A percentile compares a stretch with the other conserved stretches of the same genome.
Evolutionary conservation across 1,139 yeast species (phyloP).

Genomic region (Yamadazyma taylorii): DNA sequence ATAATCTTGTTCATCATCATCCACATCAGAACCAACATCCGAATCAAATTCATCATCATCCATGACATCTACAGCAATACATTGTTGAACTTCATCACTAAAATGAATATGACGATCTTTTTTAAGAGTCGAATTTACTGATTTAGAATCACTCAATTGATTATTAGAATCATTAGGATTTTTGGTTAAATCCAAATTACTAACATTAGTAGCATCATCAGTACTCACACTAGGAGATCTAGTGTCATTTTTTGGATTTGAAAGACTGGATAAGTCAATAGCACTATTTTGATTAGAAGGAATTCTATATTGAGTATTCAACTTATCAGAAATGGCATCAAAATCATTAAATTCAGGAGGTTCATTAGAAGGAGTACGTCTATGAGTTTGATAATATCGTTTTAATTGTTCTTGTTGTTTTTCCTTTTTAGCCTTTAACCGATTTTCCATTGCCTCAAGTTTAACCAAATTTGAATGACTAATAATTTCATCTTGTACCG

Average conservation of each 20-base stretch:
- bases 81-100: slow-evolving; percentile 90
- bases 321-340: slow-evolving; percentile 57
- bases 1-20: slow-evolving; percentile 30
- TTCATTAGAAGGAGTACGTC: slow-evolving; percentile 19
- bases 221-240: slow-evolving; percentile 4
- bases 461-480: slow-evolving; percentile 55
- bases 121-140: slow-evolving; percentile 15
- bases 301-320: slow-evolving; percentile 54
- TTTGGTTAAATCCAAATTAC: slow-evolving; percentile 1
- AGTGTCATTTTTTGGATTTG: slow-evolving; percentile 6
- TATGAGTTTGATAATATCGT: slow-evolving; percentile 19
- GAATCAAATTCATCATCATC: slow-evolving; percentile 31
- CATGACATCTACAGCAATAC: slow-evolving; percentile 63
- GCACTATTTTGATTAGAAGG: slow-evolving; percentile 19
- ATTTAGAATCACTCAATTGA: slow-evolving; percentile 6
- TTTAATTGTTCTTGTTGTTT: slow-evolving; percentile 20
- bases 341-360: slow-evolving; percentile 54
- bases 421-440: slow-evolving; percentile 28
- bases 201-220: slow-evolving; percentile 2
- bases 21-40: slow-evolving; percentile 16
- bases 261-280: slow-evolving; percentile 13
- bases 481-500: slow-evolving; percentile 72
- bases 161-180: slow-evolving; percentile 1
- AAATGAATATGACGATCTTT: slow-evolving; percentile 76
- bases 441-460: slow-evolving; percentile 44